Conservation (phyloP, 2,329 filamentous ascomycete genomes). For the Cordyceps pruinosa region DNA sequence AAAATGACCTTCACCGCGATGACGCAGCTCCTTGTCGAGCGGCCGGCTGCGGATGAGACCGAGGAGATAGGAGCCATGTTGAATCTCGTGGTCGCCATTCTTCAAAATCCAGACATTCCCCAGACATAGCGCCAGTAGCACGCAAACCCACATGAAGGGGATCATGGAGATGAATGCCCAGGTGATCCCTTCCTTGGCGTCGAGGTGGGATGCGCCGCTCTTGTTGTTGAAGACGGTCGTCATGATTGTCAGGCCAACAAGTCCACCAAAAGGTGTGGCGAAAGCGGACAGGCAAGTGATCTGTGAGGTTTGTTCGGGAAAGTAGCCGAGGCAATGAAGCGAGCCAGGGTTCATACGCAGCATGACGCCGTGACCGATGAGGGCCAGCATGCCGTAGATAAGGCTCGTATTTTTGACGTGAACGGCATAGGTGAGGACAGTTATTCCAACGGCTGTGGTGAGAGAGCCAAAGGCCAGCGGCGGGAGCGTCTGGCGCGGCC, state of each 20-base stretch:
- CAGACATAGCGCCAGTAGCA: conserved; percentile 4
- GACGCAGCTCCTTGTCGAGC: conserved; percentile 2
- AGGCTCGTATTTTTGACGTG: conserved; percentile 38
- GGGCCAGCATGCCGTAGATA: conserved; percentile 60
- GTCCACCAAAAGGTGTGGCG: conserved; percentile 56
- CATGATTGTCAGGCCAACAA: conserved; percentile 60
- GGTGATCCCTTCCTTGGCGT: conserved; percentile 7
- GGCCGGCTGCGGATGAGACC: not conserved
- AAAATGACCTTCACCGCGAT: not conserved
- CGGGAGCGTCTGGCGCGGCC: conserved; percentile 54
- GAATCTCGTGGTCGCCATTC: conserved; percentile 3
- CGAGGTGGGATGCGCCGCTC: not conserved
- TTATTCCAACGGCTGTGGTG: conserved; percentile 51
- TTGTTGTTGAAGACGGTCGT: conserved; percentile 61
- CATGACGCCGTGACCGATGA: conserved; percentile 56
- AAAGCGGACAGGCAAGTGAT: conserved; percentile 56
- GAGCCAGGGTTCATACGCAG: conserved; percentile 57
- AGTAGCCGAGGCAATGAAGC: conserved; percentile 57
- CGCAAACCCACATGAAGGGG: conserved; percentile 12
- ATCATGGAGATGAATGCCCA: conserved; percentile 12
- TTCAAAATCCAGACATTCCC: conserved; percentile 11
- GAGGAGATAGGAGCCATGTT: not conserved
- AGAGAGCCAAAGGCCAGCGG: conserved; percentile 51
- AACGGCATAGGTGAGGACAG: conserved; percentile 51
- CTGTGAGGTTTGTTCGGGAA: conserved; percentile 48